phyloP scores from a whole-genome alignment of 345 rosid species.

The Firmiana major region DNA sequence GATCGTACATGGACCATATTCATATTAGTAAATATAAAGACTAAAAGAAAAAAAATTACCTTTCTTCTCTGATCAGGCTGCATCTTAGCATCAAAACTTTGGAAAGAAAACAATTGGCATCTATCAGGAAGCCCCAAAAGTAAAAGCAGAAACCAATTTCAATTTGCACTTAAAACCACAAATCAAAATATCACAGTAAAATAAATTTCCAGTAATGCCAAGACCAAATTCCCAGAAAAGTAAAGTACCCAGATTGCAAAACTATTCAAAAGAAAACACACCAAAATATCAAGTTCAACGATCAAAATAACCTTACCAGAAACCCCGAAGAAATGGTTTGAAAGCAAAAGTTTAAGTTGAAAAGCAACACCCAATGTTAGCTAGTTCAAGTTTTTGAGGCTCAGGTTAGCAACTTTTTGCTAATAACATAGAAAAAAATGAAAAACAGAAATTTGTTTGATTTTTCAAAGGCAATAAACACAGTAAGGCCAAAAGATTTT shows the following conservation, averaged over 20 bases:
- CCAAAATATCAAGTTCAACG: constrained; percentile 4
- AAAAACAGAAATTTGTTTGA: not conserved
- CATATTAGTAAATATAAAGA: not conserved
- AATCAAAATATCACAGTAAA: constrained; percentile 21
- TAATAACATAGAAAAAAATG: constrained; percentile 2
- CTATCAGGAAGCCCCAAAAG: not conserved
- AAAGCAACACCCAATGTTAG: not conserved
- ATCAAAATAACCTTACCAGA: not conserved
- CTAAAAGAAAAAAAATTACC: constrained; percentile 34
- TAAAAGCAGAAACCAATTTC: not conserved
- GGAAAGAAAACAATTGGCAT: constrained; percentile 21
- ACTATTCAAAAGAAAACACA: constrained; percentile 5
- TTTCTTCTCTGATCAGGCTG: constrained; percentile 89
- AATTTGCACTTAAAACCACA: not conserved
- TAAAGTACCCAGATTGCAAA: constrained; percentile 26
- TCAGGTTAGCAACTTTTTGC: not conserved
- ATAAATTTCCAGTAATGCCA: constrained; percentile 8
- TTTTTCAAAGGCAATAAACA: constrained; percentile 1
- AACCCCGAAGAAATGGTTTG: constrained; percentile 3
- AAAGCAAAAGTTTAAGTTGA: too few relatives aligned
- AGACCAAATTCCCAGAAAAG: not conserved
- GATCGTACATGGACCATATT: not conserved
- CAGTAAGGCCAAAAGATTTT: constrained; percentile 20
- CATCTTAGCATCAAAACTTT: constrained; percentile 62
- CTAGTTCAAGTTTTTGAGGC: not conserved